A percentile compares a stretch with the other conserved stretches of the same genome.
These are phyloP conservation scores for Scleromitrula shiraiana DNA, from an alignment of 2,329 filamentous ascomycete species.

Conservation along the genomic window DNA sequence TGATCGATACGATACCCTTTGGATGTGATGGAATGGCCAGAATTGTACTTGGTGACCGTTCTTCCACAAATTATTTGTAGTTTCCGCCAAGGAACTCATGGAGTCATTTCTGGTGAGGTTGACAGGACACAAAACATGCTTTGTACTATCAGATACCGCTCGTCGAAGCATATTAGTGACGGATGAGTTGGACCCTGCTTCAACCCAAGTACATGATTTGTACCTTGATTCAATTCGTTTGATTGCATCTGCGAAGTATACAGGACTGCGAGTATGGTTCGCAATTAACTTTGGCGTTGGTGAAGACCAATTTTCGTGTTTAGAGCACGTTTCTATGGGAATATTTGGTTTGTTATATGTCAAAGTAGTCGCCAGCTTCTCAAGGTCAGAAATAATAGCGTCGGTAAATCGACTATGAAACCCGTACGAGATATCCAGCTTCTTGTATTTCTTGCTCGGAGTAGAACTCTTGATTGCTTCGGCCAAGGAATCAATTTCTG, in stretches of 20 bases:
- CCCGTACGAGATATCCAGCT: constrained; percentile 24
- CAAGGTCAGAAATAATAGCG: constrained; percentile 15
- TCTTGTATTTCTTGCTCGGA: constrained; percentile 11
- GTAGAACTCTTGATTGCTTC: constrained; percentile 15
- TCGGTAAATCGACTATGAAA: constrained; percentile 29
- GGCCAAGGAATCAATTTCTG: constrained; percentile 6
- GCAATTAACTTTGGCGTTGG: constrained; percentile 2
- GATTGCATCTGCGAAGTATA: constrained; percentile 28
- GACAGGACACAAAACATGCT: background rate
- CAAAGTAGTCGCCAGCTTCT: constrained; percentile 15
- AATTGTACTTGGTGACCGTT: constrained; percentile 16
- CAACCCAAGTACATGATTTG: constrained; percentile 26
- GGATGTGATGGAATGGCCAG: constrained; percentile 28
- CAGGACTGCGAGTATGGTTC: constrained; percentile 24
- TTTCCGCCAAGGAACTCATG: constrained; percentile 18
- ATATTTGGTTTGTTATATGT: constrained; percentile 19
- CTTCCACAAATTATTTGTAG: constrained; percentile 26
- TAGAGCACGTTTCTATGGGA: constrained; percentile 2
- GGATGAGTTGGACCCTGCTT: constrained; percentile 28
- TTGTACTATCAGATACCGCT: constrained; percentile 15
- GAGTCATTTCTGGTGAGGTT: background rate
- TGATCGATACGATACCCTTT: constrained; percentile 18
- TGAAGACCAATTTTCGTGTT: no score
- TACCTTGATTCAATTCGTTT: constrained; percentile 19
- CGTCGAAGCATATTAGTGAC: constrained; percentile 30